Evolutionary conservation across 345 rosid genomes (phyloP), one percentile per base, ranked within the genome.

Genomic region (Diplotaxis tenuifolia): DNA sequence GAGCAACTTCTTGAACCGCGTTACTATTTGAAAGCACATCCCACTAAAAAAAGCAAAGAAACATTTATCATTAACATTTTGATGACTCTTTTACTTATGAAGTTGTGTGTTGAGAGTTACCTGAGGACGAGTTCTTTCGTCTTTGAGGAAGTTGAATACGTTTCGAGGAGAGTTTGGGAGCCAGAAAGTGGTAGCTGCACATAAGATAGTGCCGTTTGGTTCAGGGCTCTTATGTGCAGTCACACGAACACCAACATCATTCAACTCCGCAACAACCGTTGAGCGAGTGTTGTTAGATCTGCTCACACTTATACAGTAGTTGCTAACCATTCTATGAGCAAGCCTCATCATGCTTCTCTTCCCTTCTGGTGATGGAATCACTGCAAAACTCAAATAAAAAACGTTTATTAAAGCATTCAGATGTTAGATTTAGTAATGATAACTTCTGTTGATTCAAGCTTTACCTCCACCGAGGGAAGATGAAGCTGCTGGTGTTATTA

Each of bases 291-390:
- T 84, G 68, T 80, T 88, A 0, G 99, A 92, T 6, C 89, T 85
- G 79, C 96, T 83, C 18, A 90, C 86, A 81, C 99, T 90, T 7
- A 83, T 63, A 60, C 98, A 92, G 79, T 86, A 95, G 75, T 73
- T 95, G 75, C 68, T 88, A 14, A 90, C 84, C 99, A 95, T 95
- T 77, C 97, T 86, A 71, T 90, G 98, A 22, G 94, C 87, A 65
- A 95, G 98, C 76, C 85, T 92, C 99, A 95, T 95, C 98, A 92
- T 85, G 84, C 96, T 88, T 78, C 87, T 80, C 82, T 92, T 95
- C 56, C 98, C 99, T 22, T 92, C 99, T 0, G 87, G 84, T 0
- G 90, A 86, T 22, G 98, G 94, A 78, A 87, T 83, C 63, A 86
- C 98, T 94, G 83, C n/a, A n/a, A 62, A 40, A 40, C 47, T 40